Conservation (phyloP, 2,329 filamentous ascomycete genomes). For the Stenocarpella maydis region DNA sequence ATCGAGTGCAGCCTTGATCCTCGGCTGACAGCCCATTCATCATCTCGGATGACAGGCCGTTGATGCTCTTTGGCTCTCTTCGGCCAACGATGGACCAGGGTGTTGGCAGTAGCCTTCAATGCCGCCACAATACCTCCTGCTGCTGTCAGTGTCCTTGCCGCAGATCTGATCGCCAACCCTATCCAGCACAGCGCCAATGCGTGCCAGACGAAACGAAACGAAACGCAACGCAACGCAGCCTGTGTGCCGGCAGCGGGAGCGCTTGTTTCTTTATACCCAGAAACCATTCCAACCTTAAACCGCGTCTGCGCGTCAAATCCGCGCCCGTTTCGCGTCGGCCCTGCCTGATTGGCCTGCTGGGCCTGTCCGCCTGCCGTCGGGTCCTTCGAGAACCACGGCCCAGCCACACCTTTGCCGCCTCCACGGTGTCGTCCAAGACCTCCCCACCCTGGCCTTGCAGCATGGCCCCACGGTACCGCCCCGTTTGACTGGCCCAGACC, state of each 20-base stretch:
- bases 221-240: constrained; percentile 13
- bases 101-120: constrained; percentile 14
- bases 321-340: constrained; percentile 29
- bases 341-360: constrained; percentile 11
- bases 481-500: constrained; percentile 35
- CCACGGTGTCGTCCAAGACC: constrained; percentile 6
- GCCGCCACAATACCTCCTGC: no score
- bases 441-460: constrained; percentile 17
- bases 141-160: no score
- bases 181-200: not conserved
- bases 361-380: not conserved
- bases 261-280: constrained; percentile 28
- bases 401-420: constrained; percentile 13
- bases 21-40: not conserved
- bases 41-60: not conserved
- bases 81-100: constrained; percentile 6
- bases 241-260: constrained; percentile 25
- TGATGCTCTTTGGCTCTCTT: not conserved
- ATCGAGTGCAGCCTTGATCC: constrained; percentile 5
- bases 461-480: constrained; percentile 12
- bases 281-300: constrained; percentile 24
- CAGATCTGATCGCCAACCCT: constrained; percentile 16
- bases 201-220: not conserved
- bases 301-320: constrained; percentile 35
- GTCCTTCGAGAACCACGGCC: constrained; percentile 20